phyloP scores from a whole-genome alignment of 1,284 basidiomycete species.

The Fomitopsis palustris region DNA sequence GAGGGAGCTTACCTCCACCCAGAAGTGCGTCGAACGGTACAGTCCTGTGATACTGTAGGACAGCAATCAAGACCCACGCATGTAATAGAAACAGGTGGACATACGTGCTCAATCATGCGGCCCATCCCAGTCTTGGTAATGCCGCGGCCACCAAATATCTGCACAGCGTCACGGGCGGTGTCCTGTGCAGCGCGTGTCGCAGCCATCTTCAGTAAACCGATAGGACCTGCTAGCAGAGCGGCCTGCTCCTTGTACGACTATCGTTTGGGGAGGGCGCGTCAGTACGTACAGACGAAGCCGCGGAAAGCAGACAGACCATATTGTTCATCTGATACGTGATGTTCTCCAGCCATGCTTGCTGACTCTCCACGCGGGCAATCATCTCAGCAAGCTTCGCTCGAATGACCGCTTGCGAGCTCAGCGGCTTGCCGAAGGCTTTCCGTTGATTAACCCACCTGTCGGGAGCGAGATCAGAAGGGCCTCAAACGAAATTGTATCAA shows the following conservation, averaged over 20 bases:
- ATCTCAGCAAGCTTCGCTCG: conserved; percentile 82
- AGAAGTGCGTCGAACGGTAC: conserved; percentile 65
- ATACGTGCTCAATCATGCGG: conserved; percentile 56
- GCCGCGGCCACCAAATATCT: conserved; percentile 52
- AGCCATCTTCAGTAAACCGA: conserved; percentile 30
- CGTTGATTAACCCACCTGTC: conserved; percentile 71
- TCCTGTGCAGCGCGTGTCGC: conserved; percentile 28
- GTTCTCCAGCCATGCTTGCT: conserved; percentile 87
- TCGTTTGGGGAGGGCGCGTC: neutral
- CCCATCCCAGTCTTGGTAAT: conserved; percentile 58
- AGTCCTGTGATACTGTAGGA: conserved; percentile 56
- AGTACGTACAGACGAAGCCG: neutral
- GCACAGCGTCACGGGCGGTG: conserved; percentile 43
- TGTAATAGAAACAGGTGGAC: conserved; percentile 2
- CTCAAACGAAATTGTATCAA: conserved; percentile 8
- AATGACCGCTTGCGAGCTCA: conserved; percentile 81
- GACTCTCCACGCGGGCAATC: conserved; percentile 79
- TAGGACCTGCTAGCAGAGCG: conserved; percentile 36
- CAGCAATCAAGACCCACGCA: neutral
- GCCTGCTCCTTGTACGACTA: conserved; percentile 39
- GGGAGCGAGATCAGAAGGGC: neutral
- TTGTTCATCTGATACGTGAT: conserved; percentile 91
- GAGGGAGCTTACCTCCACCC: conserved; percentile 49
- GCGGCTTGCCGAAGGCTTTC: conserved; percentile 84
- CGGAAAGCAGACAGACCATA: conserved; percentile 47